Evolutionary conservation across 495 filamentous ascomycete genomes (phyloP).

Genomic region (Penicillium fimorum): DNA sequence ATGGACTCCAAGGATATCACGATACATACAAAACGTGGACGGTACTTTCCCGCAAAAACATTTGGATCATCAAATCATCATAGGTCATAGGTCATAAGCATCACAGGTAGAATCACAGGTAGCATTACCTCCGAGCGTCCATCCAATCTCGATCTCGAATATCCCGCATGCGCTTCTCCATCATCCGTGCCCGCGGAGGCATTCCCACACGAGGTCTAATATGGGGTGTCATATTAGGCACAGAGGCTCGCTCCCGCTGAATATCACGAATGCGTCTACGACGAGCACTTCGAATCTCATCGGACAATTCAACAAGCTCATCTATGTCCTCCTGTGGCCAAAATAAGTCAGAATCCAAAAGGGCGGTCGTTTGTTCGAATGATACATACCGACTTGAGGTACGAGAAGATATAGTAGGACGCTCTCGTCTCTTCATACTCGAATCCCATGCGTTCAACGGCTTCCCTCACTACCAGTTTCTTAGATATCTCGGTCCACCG

Average conservation of each 20-base stretch:
- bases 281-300: slow-evolving; percentile 75
- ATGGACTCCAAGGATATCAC: background rate
- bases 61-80: background rate
- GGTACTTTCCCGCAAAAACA: background rate
- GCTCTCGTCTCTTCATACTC: slow-evolving; percentile 87
- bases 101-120: background rate
- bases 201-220: slow-evolving; percentile 6
- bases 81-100: background rate
- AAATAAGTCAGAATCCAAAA: slow-evolving; percentile 3
- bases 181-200: slow-evolving; percentile 17
- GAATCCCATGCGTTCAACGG: slow-evolving; percentile 80
- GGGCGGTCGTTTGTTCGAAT: slow-evolving; percentile 1
- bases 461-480: slow-evolving; percentile 83
- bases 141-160: slow-evolving; percentile 29
- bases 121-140: slow-evolving; percentile 8
- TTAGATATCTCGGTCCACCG: slow-evolving; percentile 99
- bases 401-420: slow-evolving; percentile 92
- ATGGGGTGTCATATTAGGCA: background rate
- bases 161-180: slow-evolving; percentile 11
- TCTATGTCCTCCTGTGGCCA: slow-evolving; percentile 77
- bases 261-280: slow-evolving; percentile 77
- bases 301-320: slow-evolving; percentile 73
- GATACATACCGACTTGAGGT: slow-evolving; percentile 76
- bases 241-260: slow-evolving; percentile 65
- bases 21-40: background rate